Evolutionary conservation across 73 alveolate species (phyloP).

Genomic region (Tetrahymena malaccensis): DNA sequence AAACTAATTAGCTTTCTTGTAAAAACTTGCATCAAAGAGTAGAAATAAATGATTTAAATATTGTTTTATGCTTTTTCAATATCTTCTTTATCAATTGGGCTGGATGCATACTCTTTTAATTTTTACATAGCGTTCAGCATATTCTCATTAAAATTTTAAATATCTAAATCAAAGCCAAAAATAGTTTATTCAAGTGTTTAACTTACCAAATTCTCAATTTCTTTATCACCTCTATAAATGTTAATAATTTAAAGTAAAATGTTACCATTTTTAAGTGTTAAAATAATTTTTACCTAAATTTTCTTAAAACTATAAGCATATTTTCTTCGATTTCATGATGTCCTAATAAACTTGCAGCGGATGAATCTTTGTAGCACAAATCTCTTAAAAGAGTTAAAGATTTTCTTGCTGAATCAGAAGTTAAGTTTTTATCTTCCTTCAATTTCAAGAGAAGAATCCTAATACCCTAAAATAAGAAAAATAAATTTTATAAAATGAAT

Average conservation of each 20-base stretch:
- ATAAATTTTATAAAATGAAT: background rate
- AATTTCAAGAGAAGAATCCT: background rate
- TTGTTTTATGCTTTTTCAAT: background rate
- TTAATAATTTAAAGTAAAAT: too few species aligned
- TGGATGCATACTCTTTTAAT: background rate
- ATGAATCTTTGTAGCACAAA: background rate
- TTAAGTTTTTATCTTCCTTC: background rate
- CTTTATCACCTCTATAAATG: background rate
- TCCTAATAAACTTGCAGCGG: background rate
- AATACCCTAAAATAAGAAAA: background rate
- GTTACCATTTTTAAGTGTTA: too few species aligned
- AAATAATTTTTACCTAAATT: background rate
- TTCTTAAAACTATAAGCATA: background rate
- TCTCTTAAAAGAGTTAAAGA: background rate
- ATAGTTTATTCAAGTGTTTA: background rate
- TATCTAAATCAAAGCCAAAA: background rate
- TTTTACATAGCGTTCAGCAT: background rate
- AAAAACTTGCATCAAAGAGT: background rate
- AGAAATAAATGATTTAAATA: background rate
- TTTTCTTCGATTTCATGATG: background rate
- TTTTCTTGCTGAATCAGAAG: background rate
- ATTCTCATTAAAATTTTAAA: background rate
- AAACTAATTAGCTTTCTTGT: background rate
- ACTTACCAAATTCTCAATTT: background rate
- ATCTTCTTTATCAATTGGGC: background rate